phyloP scores from a whole-genome alignment of 495 filamentous ascomycete species.

The Neurospora sp. region DNA sequence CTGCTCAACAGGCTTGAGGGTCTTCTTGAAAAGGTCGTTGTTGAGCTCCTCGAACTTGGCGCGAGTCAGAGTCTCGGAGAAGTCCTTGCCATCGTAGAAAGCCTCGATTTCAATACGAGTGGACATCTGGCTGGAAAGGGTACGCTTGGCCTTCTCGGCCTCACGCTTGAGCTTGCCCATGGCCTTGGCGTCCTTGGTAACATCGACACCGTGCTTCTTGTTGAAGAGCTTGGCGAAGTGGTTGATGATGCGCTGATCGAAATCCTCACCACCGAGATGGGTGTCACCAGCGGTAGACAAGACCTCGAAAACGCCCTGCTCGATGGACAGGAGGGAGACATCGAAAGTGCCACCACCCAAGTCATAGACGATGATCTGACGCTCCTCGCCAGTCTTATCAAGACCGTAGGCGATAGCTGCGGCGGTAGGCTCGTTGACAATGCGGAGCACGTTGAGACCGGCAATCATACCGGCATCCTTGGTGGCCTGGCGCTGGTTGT shows the following conservation, averaged over 20 bases:
- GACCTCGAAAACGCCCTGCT: slow-evolving; percentile 97
- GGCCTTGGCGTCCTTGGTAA: slow-evolving; percentile 91
- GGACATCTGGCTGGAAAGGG: slow-evolving; percentile 96
- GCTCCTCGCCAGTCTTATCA: slow-evolving; percentile 76
- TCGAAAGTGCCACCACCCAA: slow-evolving; percentile 99
- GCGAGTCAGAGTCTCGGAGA: slow-evolving; percentile 94
- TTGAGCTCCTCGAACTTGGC: slow-evolving; percentile 99
- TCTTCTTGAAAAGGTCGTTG: slow-evolving; percentile 97
- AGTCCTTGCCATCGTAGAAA: slow-evolving; percentile 94
- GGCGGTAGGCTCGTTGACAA: slow-evolving; percentile 91
- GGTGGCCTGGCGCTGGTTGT: slow-evolving; percentile 95
- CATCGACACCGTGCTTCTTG: slow-evolving; percentile 91
- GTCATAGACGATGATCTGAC: slow-evolving; percentile 94
- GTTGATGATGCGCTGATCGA: slow-evolving; percentile 96
- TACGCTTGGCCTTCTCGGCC: slow-evolving; percentile 99
- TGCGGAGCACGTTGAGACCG: slow-evolving; percentile 92
- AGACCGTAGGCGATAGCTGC: slow-evolving; percentile 83
- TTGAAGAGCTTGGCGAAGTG: slow-evolving; percentile 98
- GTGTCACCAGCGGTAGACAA: slow-evolving; percentile 97
- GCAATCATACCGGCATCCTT: slow-evolving; percentile 95
- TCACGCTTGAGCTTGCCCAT: slow-evolving; percentile 99
- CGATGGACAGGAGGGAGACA: slow-evolving; percentile 96
- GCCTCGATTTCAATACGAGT: slow-evolving; percentile 97
- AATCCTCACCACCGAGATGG: slow-evolving; percentile 99
- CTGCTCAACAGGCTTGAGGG: slow-evolving; percentile 97